Evolutionary conservation across 352 stramenopile genomes (phyloP).

Genomic region (Phytophthora boehmeriae): DNA sequence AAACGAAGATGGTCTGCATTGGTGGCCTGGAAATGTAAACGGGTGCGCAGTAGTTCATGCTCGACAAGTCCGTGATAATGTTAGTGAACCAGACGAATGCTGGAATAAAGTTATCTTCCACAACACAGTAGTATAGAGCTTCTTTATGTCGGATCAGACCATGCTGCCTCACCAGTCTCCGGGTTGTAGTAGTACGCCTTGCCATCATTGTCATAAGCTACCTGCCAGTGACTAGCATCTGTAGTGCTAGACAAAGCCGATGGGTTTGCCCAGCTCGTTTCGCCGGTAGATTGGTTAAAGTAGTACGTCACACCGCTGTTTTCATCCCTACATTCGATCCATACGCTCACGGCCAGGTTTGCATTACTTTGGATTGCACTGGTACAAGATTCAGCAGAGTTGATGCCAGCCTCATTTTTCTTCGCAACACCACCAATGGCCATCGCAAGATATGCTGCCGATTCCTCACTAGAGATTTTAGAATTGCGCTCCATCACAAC

Average conservation of each 20-base stretch:
- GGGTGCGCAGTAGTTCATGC: slow-evolving; percentile 8
- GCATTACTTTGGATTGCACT: neutral
- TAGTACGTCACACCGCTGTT: slow-evolving; percentile 47
- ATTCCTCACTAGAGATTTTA: slow-evolving; percentile 11
- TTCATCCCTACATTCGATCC: slow-evolving; percentile 40
- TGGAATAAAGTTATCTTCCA: slow-evolving; percentile 39
- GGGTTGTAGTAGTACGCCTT: slow-evolving; percentile 51
- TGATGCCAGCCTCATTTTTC: neutral
- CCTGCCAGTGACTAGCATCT: slow-evolving; percentile 21
- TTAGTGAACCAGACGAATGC: slow-evolving; percentile 9
- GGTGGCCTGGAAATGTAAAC: slow-evolving; percentile 54
- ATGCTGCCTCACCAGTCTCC: slow-evolving; percentile 43
- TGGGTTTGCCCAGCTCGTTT: slow-evolving; percentile 49
- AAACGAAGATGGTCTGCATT: slow-evolving; percentile 96
- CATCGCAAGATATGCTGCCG: neutral
- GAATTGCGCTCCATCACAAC: slow-evolving; percentile 26
- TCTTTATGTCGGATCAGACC: slow-evolving; percentile 18
- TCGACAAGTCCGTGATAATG: neutral
- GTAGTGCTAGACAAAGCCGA: neutral
- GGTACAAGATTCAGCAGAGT: neutral
- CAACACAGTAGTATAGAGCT: no score
- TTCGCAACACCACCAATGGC: neutral
- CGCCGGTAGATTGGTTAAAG: slow-evolving; percentile 44
- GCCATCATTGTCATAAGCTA: slow-evolving; percentile 30
- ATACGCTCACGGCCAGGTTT: slow-evolving; percentile 5